Conservation (phyloP, 1,284 basidiomycete species). For the Neolentinus lepideus region DNA sequence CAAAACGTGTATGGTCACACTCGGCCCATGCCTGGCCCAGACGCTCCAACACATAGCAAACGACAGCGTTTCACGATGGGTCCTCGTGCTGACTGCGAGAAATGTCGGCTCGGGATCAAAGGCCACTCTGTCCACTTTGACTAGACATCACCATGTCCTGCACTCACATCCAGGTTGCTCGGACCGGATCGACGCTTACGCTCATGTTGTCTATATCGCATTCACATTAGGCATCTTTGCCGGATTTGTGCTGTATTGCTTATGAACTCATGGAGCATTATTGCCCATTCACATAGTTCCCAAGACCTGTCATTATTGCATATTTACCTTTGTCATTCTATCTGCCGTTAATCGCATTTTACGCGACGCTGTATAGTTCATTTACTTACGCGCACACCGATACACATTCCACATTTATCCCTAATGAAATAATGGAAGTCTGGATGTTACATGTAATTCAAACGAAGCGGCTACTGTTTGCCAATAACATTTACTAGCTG, state of each 20-base stretch:
- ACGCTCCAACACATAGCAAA: conserved; percentile 8
- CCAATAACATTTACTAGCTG: conserved; percentile 39
- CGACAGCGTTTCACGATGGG: conserved; percentile 63
- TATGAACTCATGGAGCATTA: too few relatives aligned
- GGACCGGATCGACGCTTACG: neutral
- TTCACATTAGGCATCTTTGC: too few relatives aligned
- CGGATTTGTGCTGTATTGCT: too few relatives aligned
- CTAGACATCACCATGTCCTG: conserved; percentile 15
- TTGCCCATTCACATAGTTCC: too few relatives aligned
- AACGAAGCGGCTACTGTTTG: neutral
- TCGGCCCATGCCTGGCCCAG: neutral
- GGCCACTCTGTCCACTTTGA: conserved; percentile 69
- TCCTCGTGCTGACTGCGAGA: conserved; percentile 63
- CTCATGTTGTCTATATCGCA: neutral
- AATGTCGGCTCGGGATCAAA: conserved; percentile 58
- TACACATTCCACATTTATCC: too few relatives aligned
- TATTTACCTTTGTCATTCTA: too few relatives aligned
- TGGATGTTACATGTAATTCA: neutral
- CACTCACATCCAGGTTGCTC: neutral
- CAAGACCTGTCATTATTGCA: too few relatives aligned
- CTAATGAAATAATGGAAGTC: too few relatives aligned
- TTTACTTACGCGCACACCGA: too few relatives aligned
- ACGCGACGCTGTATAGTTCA: too few relatives aligned
- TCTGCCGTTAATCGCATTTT: too few relatives aligned
- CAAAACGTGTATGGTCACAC: neutral